Conservation (phyloP, 257 asterid species). For the Sherardia arvensis region DNA sequence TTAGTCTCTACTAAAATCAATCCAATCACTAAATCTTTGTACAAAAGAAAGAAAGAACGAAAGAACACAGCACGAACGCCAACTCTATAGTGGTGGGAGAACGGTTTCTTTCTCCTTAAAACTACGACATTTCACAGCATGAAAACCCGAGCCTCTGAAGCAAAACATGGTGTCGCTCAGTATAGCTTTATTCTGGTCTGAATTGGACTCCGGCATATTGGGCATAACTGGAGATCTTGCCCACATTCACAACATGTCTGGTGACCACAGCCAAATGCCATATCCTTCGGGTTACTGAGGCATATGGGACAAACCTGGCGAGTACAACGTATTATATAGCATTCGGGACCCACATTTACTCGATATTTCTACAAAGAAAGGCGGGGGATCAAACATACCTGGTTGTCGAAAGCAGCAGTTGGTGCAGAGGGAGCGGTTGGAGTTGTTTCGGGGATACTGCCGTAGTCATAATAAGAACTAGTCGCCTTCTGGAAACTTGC, state of each 20-base stretch:
- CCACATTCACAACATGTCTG: conserved; percentile 92
- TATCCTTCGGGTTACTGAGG: conserved; percentile 72
- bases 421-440: conserved; percentile 36
- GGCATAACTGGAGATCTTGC: conserved; percentile 50
- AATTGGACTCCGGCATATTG: conserved; percentile 63
- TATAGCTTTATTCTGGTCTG: conserved; percentile 78
- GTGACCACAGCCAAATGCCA: conserved; percentile 99
- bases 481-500: conserved; percentile 25
- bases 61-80: background rate
- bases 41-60: background rate
- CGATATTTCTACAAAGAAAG: background rate
- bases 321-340: conserved; percentile 7
- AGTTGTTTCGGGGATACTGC: conserved; percentile 13
- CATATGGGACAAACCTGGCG: conserved; percentile 85
- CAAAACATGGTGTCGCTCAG: conserved; percentile 19
- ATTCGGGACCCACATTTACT: background rate
- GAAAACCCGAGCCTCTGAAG: background rate
- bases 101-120: background rate
- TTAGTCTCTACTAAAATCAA: background rate
- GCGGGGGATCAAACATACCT: conserved; percentile 21
- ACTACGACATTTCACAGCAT: background rate
- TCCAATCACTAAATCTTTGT: background rate
- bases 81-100: background rate
- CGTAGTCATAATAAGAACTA: conserved; percentile 23
- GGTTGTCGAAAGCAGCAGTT: conserved; percentile 46